Conservation (phyloP, 2,329 filamentous ascomycete genomes). For the Chrysoporthe austroafricana region DNA sequence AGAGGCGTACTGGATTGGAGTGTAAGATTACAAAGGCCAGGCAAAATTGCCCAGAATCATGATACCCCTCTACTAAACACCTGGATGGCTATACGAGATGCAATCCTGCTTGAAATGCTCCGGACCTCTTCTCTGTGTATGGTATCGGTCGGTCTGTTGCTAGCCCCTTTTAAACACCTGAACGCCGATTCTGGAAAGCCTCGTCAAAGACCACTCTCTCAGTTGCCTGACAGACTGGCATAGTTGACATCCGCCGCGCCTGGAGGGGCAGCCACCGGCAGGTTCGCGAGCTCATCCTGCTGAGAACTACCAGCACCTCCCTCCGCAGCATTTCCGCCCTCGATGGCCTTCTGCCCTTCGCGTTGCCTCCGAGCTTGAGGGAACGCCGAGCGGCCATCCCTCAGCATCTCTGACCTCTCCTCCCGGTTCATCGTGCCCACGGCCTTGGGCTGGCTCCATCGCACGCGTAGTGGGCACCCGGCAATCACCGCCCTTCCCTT, state of each 20-base stretch:
- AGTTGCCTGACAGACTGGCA: slow-evolving; percentile 75
- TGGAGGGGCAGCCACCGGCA: slow-evolving; percentile 74
- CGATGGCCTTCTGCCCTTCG: slow-evolving; percentile 38
- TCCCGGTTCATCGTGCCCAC: slow-evolving; percentile 91
- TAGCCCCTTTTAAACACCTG: slow-evolving; percentile 35
- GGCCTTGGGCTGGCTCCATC: slow-evolving; percentile 92
- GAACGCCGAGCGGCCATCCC: slow-evolving; percentile 70
- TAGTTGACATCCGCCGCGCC: slow-evolving; percentile 80
- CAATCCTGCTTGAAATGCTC: slow-evolving; percentile 16
- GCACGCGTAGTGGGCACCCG: slow-evolving; percentile 85
- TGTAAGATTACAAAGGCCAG: slow-evolving; percentile 25
- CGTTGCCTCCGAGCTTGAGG: slow-evolving; percentile 48
- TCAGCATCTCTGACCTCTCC: slow-evolving; percentile 77
- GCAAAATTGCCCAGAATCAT: slow-evolving; percentile 32
- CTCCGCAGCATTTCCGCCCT: slow-evolving; percentile 35
- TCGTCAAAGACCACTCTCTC: slow-evolving; percentile 1
- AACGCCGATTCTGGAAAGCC: slow-evolving; percentile 32
- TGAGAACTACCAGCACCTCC: slow-evolving; percentile 32
- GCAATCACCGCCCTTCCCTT: slow-evolving; percentile 89
- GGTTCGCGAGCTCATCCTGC: slow-evolving; percentile 35
- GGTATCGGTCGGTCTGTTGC: slow-evolving; percentile 8
- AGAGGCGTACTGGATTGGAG: neutral
- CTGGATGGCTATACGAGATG: neutral
- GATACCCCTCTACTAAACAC: slow-evolving; percentile 37
- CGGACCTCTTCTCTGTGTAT: slow-evolving; percentile 3